Percentiles rank a stretch among this genome's conserved stretches.
phyloP scores from a whole-genome alignment of 139 green algal genomes.

The Choricystis sp. region DNA sequence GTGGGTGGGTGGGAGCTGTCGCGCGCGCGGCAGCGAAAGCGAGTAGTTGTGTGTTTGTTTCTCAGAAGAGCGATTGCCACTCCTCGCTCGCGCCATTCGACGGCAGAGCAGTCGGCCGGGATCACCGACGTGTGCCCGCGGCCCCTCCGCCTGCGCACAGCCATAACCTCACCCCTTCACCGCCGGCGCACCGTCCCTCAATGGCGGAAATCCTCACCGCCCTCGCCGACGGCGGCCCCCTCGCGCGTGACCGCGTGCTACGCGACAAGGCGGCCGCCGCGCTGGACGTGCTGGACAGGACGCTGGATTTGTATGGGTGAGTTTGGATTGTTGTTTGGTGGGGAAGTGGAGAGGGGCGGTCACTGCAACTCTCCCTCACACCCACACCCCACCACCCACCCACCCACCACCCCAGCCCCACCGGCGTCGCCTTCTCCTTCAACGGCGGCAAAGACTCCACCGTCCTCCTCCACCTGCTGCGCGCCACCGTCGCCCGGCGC shows the following conservation, averaged over 20 bases:
- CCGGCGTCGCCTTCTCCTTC: constrained; percentile 72
- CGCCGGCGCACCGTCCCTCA: too few species aligned
- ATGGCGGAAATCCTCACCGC: not conserved
- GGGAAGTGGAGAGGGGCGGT: not conserved
- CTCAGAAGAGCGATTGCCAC: too few species aligned
- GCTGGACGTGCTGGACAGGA: not conserved
- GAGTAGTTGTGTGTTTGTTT: too few species aligned
- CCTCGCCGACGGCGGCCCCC: not conserved
- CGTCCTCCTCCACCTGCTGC: constrained; percentile 74
- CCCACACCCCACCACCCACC: not conserved
- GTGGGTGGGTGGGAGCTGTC: too few species aligned
- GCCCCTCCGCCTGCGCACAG: too few species aligned
- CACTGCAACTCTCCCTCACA: not conserved
- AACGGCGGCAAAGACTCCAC: constrained; percentile 90
- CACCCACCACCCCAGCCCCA: constrained; percentile 14
- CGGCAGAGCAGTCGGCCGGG: too few species aligned
- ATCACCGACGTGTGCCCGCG: too few species aligned
- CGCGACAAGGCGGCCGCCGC: not conserved
- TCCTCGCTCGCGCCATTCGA: too few species aligned
- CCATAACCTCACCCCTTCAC: too few species aligned
- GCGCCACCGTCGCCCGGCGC: constrained; percentile 22
- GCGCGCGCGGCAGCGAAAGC: too few species aligned
- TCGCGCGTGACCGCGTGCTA: not conserved
- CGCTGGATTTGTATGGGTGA: not conserved
- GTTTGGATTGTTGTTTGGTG: not conserved